phyloP scores from a whole-genome alignment of 768 basidiomycete genomes.

The Boletus eberwhitei region DNA sequence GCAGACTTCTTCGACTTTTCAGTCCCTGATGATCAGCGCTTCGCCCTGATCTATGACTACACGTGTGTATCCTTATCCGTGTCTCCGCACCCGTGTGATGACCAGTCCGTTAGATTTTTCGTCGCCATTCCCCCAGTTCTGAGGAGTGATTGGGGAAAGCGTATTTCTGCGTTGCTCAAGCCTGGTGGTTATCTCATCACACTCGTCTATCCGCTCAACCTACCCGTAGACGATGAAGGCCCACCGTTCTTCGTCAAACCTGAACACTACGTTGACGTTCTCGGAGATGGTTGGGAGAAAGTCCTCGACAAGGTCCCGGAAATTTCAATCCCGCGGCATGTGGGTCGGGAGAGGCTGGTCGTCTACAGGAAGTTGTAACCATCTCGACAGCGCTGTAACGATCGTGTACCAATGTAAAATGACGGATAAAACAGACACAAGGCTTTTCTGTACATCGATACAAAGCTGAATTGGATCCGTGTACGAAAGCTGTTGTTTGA shows the following conservation, averaged over 20 bases:
- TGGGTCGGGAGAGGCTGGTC: slow-evolving; percentile 48
- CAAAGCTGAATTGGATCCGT: background rate
- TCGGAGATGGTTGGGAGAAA: slow-evolving; percentile 51
- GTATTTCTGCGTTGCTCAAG: slow-evolving; percentile 54
- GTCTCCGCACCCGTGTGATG: background rate
- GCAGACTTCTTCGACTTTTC: slow-evolving; percentile 21
- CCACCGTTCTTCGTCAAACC: slow-evolving; percentile 63
- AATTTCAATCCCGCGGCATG: slow-evolving; percentile 39
- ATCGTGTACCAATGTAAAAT: too few relatives aligned
- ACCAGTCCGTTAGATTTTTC: slow-evolving; percentile 41
- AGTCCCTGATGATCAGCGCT: slow-evolving; percentile 10
- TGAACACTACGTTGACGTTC: slow-evolving; percentile 51
- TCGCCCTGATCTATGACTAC: slow-evolving; percentile 18
- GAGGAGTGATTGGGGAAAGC: slow-evolving; percentile 53
- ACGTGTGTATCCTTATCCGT: background rate
- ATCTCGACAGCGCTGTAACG: background rate
- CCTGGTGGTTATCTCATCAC: slow-evolving; percentile 63
- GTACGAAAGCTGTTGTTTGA: too few relatives aligned
- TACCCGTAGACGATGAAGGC: slow-evolving; percentile 43
- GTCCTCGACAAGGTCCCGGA: slow-evolving; percentile 51
- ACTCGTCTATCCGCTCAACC: slow-evolving; percentile 55
- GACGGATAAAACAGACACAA: background rate
- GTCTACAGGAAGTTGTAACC: slow-evolving; percentile 29
- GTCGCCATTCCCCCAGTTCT: slow-evolving; percentile 60
- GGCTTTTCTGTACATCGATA: background rate